phyloP scores from a whole-genome alignment of 2,329 filamentous ascomycete species.

The Colletotrichum costaricense region DNA sequence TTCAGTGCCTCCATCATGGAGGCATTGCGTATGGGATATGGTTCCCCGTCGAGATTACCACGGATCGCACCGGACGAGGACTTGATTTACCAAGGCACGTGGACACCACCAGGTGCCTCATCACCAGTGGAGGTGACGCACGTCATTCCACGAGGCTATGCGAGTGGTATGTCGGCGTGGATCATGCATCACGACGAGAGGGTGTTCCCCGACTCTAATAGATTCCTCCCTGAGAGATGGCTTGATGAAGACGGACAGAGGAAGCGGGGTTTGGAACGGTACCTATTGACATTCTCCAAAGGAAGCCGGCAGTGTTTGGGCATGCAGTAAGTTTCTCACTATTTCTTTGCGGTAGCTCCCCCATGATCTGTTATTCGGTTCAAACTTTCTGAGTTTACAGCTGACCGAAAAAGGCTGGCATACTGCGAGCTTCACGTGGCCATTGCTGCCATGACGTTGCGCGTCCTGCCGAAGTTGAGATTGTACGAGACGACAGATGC shows the following conservation, averaged over 20 bases:
- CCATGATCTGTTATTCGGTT: not conserved
- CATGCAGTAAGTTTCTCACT: conserved; percentile 33
- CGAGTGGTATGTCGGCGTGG: conserved; percentile 16
- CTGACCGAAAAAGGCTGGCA: conserved; percentile 39
- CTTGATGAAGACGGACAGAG: conserved; percentile 28
- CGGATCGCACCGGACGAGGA: conserved; percentile 44
- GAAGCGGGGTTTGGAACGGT: conserved; percentile 17
- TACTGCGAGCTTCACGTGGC: conserved; percentile 43
- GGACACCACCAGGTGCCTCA: conserved; percentile 23
- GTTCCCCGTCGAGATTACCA: conserved; percentile 44
- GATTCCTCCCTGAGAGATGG: conserved; percentile 39
- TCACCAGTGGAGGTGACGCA: conserved; percentile 33
- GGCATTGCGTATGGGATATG: conserved; percentile 53
- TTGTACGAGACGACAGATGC: conserved; percentile 42
- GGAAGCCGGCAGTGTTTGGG: conserved; percentile 37
- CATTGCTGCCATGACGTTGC: not conserved
- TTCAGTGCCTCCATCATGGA: conserved; percentile 53
- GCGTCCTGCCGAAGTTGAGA: conserved; percentile 40
- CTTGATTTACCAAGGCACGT: conserved; percentile 41
- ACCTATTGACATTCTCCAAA: conserved; percentile 35
- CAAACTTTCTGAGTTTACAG: not conserved
- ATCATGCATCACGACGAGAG: conserved; percentile 34
- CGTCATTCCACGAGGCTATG: conserved; percentile 43
- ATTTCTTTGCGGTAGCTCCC: conserved; percentile 27
- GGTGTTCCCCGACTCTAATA: conserved; percentile 12